phyloP scores from a whole-genome alignment of 345 rosid species.

The Gossypium bickii region DNA sequence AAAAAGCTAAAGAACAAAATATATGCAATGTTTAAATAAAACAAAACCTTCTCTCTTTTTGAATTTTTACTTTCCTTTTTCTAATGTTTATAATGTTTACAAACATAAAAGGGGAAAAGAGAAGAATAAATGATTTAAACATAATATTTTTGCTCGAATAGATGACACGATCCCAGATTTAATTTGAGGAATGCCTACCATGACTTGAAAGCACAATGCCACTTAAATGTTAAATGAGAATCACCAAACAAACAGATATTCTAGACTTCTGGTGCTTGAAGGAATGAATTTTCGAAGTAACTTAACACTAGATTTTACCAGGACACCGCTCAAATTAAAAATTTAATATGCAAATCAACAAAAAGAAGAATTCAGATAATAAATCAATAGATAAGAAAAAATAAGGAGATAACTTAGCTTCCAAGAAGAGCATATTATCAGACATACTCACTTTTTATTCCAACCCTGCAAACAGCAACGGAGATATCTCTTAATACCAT shows the following conservation, averaged over 20 bases:
- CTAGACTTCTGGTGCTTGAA: neutral
- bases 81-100: neutral
- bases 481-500: slow-evolving; percentile 25
- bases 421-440: slow-evolving; percentile 7
- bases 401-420: neutral
- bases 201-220: slow-evolving; percentile 3
- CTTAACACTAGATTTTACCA: neutral
- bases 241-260: neutral
- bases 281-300: neutral
- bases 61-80: neutral
- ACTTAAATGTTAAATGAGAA: neutral
- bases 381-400: neutral
- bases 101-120: neutral
- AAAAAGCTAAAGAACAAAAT: neutral
- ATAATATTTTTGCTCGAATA: neutral
- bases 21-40: neutral
- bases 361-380: neutral
- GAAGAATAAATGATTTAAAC: neutral
- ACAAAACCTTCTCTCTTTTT: neutral
- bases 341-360: neutral
- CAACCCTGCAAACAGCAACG: slow-evolving; percentile 73
- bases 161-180: neutral
- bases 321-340: neutral
- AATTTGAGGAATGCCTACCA: neutral
- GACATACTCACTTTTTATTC: slow-evolving; percentile 88